Conservation (phyloP, 208 protist species). For the Wallacemonas collosoma region DNA sequence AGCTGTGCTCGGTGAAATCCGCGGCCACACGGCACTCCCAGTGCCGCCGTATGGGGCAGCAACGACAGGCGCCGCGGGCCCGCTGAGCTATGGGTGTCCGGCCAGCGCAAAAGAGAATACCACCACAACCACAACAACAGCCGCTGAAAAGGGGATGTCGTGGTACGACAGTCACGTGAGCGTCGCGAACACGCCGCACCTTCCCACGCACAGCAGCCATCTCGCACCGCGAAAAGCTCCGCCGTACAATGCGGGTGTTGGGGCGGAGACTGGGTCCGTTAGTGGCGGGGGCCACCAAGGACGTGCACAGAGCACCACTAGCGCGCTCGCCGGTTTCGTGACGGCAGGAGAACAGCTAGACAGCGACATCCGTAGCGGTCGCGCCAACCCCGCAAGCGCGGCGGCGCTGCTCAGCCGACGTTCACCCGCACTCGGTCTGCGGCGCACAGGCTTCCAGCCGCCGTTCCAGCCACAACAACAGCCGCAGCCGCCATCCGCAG, state of each 20-base stretch:
- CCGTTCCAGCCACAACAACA: conserved; percentile 58
- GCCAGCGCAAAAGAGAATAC: neutral
- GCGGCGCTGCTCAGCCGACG: conserved; percentile 43
- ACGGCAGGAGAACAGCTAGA: conserved; percentile 62
- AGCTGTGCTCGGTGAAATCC: conserved; percentile 5
- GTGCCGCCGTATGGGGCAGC: neutral
- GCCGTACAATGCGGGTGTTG: conserved; percentile 18
- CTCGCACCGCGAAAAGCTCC: conserved; percentile 17
- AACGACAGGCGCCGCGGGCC: neutral
- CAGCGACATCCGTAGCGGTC: conserved; percentile 42
- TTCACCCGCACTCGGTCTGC: conserved; percentile 62
- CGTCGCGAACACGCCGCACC: too few species aligned
- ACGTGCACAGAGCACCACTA: neutral
- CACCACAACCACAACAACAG: too few species aligned
- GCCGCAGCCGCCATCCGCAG: conserved; percentile 10
- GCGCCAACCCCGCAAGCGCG: conserved; percentile 39
- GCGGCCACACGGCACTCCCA: neutral
- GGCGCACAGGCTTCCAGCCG: conserved; percentile 55
- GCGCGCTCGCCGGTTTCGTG: conserved; percentile 45
- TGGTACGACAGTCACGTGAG: too few species aligned
- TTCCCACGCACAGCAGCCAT: neutral
- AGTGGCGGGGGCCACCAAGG: neutral
- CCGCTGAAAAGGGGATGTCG: too few species aligned
- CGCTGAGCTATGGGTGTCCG: neutral
- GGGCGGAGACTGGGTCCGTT: neutral